Percentiles rank a stretch among this genome's conserved stretches.
Conservation (phyloP, 78 protist genomes). For the Monocercomonoides exilis region DNA sequence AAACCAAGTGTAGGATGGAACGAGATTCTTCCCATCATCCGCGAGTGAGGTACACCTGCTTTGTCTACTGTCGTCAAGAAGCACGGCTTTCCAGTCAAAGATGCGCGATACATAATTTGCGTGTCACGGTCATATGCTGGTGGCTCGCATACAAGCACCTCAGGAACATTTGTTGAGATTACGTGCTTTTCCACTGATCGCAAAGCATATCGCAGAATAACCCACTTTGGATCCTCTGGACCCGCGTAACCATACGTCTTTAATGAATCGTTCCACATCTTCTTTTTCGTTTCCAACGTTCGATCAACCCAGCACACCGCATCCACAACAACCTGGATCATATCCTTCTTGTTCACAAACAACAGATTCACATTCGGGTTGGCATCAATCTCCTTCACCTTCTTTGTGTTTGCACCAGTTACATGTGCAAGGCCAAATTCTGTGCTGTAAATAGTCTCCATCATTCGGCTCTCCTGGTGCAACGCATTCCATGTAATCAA, state of each 20-base stretch:
- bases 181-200: neutral
- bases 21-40: neutral
- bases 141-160: neutral
- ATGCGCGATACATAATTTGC: neutral
- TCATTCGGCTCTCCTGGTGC: neutral
- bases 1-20: neutral
- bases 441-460: neutral
- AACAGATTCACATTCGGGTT: neutral
- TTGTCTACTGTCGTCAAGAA: neutral
- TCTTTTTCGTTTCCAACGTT: neutral
- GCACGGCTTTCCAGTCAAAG: neutral
- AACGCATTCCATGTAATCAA: neutral
- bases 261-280: neutral
- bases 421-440: neutral
- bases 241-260: neutral
- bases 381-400: neutral
- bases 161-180: neutral
- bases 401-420: neutral
- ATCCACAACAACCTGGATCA: neutral
- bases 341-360: neutral
- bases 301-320: neutral
- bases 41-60: neutral
- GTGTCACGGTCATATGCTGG: neutral
- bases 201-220: neutral
- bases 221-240: neutral